These are phyloP conservation scores for Helenozyma rhizophorensis DNA, from an alignment of 805 yeast species.

Conservation along the genomic window DNA sequence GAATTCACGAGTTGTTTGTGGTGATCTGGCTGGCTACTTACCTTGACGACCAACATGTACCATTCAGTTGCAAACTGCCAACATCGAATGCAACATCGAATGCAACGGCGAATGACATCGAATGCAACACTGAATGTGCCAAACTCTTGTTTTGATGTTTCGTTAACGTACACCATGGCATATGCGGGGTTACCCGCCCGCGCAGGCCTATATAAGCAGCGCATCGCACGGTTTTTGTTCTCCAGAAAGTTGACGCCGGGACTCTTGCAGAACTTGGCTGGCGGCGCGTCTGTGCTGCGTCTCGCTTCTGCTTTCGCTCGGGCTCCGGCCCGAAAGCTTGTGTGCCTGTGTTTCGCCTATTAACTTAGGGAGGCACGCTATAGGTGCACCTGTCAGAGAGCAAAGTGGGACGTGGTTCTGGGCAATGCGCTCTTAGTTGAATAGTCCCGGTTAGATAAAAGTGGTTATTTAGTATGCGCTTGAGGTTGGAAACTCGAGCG, in stretches of 20 bases:
- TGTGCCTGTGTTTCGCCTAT: slow-evolving; percentile 31
- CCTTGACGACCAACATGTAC: no score
- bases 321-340: slow-evolving; percentile 17
- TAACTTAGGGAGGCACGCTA: slow-evolving; percentile 32
- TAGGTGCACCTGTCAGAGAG: slow-evolving; percentile 13
- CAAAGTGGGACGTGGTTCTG: slow-evolving; percentile 5
- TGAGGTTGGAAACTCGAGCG: slow-evolving; percentile 31
- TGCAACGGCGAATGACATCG: no score
- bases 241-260: slow-evolving; percentile 39
- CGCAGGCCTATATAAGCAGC: slow-evolving; percentile 4
- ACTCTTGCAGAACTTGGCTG: slow-evolving; percentile 26
- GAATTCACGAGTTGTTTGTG: no score
- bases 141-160: no score
- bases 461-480: slow-evolving; percentile 41
- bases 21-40: no score
- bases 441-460: slow-evolving; percentile 34
- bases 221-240: slow-evolving; percentile 6
- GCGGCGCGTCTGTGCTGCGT: slow-evolving; percentile 16
- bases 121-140: no score
- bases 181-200: slow-evolving; percentile 17
- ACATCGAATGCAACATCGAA: no score
- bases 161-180: no score
- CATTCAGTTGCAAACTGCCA: no score
- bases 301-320: slow-evolving; percentile 15
- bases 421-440: slow-evolving; percentile 14